Base-by-base conservation (phyloP, 768 basidiomycete species). In the Chalciporus sphaerocephalus region DNA sequence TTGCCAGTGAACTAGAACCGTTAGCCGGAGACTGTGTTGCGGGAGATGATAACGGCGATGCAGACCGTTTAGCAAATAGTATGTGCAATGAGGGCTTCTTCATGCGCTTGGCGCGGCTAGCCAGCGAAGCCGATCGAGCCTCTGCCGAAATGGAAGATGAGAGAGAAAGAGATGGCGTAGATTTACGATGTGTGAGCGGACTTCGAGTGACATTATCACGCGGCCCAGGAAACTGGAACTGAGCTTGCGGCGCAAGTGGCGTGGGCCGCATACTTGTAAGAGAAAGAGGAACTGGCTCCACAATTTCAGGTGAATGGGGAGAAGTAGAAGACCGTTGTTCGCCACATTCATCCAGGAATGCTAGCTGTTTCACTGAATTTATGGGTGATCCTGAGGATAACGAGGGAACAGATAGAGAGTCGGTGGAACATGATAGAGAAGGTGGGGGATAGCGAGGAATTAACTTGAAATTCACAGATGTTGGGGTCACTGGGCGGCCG, bases 61-160 rank as follows among this genome's bases (percentile, higher is more conserved):
- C 64, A 6, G 83, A 80, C 38, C 74, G 76, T 67, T 83, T 85
- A 24, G 81, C 72, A 61, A 88, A 84, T 16, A 87, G 69, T 15
- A 86, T 66, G 40, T 80, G 79, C 46, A 87, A 64, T 3, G 86
- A 87, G 0, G 87, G 83, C 40, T 81, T 84, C 65, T 84, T 87
- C 47, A 74, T 60, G 46, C 68, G 71, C 43, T 60, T 62, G 20
- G 66, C 58, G 38, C 60, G 54, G 23, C 62, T 62, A 52, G 53
- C 50, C 22, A 65, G 20, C 53, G 64, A 48, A 74, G 73, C 40
- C 68, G 66, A 40, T 69, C 48, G 43, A 69, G 66, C 37, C 69
- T 71, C 40, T 42, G 48, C 58, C 13, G 59, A 59, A 49, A 57
- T 50, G 36, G 68, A 51, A 53, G 67, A 55, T 46, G 61, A 57